A percentile compares a stretch with the other conserved stretches of the same genome.
Conservation (phyloP, 1,139 yeast species). For the Suhomyces terraborum region DNA sequence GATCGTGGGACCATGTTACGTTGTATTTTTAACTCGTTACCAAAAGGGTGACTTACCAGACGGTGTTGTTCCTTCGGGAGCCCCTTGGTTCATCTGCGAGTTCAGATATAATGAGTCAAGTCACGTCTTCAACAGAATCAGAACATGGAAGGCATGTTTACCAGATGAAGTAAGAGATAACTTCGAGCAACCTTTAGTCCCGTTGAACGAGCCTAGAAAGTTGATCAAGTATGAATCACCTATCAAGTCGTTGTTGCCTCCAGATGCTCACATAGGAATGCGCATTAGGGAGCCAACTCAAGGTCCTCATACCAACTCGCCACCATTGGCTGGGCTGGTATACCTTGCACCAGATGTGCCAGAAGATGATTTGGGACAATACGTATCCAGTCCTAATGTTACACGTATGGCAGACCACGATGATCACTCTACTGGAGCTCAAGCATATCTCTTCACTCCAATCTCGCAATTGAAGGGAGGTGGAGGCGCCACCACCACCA, state of each 20-base stretch:
- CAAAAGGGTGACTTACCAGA: constrained; percentile 92
- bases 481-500: constrained; percentile 33
- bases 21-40: constrained; percentile 89
- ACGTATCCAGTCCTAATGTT: constrained; percentile 52
- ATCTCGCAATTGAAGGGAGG: constrained; percentile 49
- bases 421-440: constrained; percentile 43
- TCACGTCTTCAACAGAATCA: constrained; percentile 86
- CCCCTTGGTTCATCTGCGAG: constrained; percentile 92
- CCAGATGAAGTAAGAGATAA: constrained; percentile 93
- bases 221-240: constrained; percentile 82
- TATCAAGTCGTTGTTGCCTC: constrained; percentile 70
- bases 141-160: constrained; percentile 98
- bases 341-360: constrained; percentile 73
- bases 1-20: constrained; percentile 90
- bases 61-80: constrained; percentile 60
- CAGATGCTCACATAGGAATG: constrained; percentile 69
- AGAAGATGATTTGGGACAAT: constrained; percentile 79
- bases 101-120: constrained; percentile 90
- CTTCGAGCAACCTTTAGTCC: constrained; percentile 75
- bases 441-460: constrained; percentile 49
- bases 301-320: constrained; percentile 74
- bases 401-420: constrained; percentile 63
- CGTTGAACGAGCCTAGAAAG: constrained; percentile 57
- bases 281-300: constrained; percentile 81
- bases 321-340: constrained; percentile 91